A percentile compares a stretch with the other conserved stretches of the same genome.
phyloP scores from a whole-genome alignment of 163 green algal genomes.

The Scenedesmus sp. region DNA sequence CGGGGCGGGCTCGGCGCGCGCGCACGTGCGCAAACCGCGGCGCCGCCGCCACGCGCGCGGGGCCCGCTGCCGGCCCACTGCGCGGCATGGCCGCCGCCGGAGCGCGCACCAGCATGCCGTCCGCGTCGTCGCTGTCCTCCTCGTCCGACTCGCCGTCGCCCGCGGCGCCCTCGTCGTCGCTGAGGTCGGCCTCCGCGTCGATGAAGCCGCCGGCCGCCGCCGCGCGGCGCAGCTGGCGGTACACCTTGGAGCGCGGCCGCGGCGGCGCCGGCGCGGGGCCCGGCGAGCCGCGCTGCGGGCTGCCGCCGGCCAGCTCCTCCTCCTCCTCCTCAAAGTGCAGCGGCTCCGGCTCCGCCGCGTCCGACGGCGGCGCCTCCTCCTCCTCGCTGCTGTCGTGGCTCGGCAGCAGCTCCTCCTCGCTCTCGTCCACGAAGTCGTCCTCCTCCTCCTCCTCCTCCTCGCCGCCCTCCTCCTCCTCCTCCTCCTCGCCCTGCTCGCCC shows the following conservation, averaged over 20 bases:
- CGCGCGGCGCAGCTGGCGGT: neutral
- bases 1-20: too few species aligned
- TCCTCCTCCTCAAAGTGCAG: constrained; percentile 54
- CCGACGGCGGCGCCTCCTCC: neutral
- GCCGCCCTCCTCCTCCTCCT: neutral
- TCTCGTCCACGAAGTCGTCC: neutral
- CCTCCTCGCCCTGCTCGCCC: neutral
- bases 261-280: too few species aligned
- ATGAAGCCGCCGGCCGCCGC: constrained; percentile 6
- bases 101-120: constrained; percentile 25
- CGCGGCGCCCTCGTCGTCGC: constrained; percentile 43
- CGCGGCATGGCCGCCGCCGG: too few species aligned
- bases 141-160: constrained; percentile 46
- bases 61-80: too few species aligned
- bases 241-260: too few species aligned
- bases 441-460: neutral
- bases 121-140: constrained; percentile 37
- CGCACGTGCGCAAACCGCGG: too few species aligned
- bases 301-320: constrained; percentile 10
- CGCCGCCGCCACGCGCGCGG: too few species aligned
- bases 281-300: too few species aligned
- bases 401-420: neutral
- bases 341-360: constrained; percentile 40
- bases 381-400: neutral
- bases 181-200: constrained; percentile 49